Conservation (phyloP, 345 rosid genomes). For the Erysimum cheiranthoides region DNA sequence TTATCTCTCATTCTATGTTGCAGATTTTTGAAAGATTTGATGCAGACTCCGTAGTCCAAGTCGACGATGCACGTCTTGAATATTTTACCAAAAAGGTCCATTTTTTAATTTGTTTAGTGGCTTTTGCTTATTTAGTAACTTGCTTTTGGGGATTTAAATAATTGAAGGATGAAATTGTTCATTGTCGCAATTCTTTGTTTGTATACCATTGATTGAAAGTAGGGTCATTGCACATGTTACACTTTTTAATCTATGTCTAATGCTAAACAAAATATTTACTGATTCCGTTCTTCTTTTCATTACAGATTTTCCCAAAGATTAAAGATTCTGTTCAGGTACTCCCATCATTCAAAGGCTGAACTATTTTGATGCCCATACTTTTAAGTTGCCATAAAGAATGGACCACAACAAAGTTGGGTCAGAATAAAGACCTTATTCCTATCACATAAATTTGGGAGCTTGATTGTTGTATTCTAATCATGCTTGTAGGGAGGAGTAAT, state of each 20-base stretch:
- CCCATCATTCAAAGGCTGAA: slow-evolving; percentile 31
- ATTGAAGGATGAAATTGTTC: slow-evolving; percentile 10
- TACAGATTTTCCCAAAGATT: slow-evolving; percentile 93
- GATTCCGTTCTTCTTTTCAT: slow-evolving; percentile 47
- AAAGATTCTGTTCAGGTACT: slow-evolving; percentile 85
- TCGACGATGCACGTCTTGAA: slow-evolving; percentile 81
- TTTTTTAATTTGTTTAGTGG: slow-evolving; percentile 19
- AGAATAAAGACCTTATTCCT: neutral
- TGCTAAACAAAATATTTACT: slow-evolving; percentile 7
- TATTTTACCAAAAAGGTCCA: slow-evolving; percentile 79
- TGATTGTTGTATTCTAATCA: slow-evolving; percentile 31
- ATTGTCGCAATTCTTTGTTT: slow-evolving; percentile 5
- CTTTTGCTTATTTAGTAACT: neutral
- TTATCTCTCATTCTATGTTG: slow-evolving; percentile 33
- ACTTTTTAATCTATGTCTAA: slow-evolving; percentile 4
- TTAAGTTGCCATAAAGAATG: neutral
- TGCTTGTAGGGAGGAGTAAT: slow-evolving; percentile 79
- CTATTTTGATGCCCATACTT: slow-evolving; percentile 19
- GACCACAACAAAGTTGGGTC: neutral
- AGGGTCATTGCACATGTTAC: slow-evolving; percentile 11
- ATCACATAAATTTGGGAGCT: slow-evolving; percentile 12
- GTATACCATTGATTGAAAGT: slow-evolving; percentile 10
- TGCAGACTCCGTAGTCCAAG: slow-evolving; percentile 59
- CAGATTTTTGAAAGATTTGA: slow-evolving; percentile 88
- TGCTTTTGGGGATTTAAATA: slow-evolving; percentile 10